Conservation (phyloP, 108 stramenopile species). For the Pseudonitzschia delicatissima region DNA sequence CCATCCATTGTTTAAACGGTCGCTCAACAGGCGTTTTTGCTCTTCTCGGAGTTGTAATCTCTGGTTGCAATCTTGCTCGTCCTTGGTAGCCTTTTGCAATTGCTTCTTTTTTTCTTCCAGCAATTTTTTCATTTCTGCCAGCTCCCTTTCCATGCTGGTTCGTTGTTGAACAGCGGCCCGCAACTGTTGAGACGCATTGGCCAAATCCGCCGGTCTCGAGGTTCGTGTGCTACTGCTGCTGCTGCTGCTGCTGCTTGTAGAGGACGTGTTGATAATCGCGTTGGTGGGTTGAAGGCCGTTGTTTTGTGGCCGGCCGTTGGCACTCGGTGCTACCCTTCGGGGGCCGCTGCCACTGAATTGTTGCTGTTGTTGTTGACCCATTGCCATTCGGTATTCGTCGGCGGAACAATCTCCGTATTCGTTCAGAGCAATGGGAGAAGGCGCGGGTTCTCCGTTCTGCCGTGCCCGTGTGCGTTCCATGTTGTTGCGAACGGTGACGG, state of each 20-base stretch:
- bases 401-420: slow-evolving; percentile 79
- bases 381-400: slow-evolving; percentile 51
- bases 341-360: background rate
- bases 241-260: background rate
- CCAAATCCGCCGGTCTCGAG: background rate
- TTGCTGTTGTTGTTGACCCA: slow-evolving; percentile 4
- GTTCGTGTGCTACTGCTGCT: background rate
- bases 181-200: background rate
- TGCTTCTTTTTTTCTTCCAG: slow-evolving; percentile 6
- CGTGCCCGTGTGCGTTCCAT: slow-evolving; percentile 48
- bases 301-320: background rate
- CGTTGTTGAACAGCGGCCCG: slow-evolving; percentile 4
- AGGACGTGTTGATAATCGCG: background rate
- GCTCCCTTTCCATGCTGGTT: slow-evolving; percentile 1
- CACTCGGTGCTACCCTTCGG: background rate
- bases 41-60: slow-evolving; percentile 6
- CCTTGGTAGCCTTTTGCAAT: background rate
- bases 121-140: background rate
- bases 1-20: slow-evolving; percentile 12
- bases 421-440: slow-evolving; percentile 60
- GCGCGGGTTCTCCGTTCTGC: slow-evolving; percentile 41
- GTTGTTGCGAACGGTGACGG: slow-evolving; percentile 70
- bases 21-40: slow-evolving; percentile 8
- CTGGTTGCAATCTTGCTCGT: background rate
- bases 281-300: background rate